phyloP scores from a whole-genome alignment of 257 asterid genomes.

The Nicotiana sylvestris region DNA sequence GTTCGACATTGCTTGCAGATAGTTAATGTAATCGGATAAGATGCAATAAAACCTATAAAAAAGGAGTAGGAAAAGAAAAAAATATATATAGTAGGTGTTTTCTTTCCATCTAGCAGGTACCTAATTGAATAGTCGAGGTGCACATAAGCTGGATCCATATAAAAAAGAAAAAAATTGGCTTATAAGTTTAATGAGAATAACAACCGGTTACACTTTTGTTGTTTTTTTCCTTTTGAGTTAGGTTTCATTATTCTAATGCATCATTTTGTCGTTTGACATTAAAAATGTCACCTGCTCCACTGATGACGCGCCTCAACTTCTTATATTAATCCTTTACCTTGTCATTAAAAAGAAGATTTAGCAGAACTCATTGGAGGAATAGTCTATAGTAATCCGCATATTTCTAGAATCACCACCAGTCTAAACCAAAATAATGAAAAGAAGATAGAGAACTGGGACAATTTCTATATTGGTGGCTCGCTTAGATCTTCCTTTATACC shows the following conservation, averaged over 20 bases:
- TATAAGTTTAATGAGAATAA: not conserved
- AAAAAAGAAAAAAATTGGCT: no score
- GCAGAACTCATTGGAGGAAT: not conserved
- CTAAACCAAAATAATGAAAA: not conserved
- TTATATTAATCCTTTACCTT: no score
- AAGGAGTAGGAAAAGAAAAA: no score
- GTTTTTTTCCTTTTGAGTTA: not conserved
- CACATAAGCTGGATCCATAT: no score
- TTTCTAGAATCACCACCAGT: not conserved
- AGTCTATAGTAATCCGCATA: not conserved
- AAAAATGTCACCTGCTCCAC: no score
- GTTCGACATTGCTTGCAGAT: no score
- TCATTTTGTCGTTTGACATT: not conserved
- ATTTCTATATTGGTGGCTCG: not conserved
- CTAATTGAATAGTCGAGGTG: no score
- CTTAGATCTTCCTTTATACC: not conserved
- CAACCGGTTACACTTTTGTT: not conserved
- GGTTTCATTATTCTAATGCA: not conserved
- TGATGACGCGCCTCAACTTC: no score
- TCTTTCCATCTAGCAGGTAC: no score
- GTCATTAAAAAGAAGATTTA: not conserved
- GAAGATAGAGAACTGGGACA: not conserved
- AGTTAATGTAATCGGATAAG: not conserved
- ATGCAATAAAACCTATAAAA: not conserved
- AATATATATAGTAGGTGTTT: no score